Percentiles rank a stretch among this genome's conserved stretches.
These are phyloP conservation scores for Achlya hypogyna DNA, from an alignment of 352 stramenopile species.

Conservation along the genomic window DNA sequence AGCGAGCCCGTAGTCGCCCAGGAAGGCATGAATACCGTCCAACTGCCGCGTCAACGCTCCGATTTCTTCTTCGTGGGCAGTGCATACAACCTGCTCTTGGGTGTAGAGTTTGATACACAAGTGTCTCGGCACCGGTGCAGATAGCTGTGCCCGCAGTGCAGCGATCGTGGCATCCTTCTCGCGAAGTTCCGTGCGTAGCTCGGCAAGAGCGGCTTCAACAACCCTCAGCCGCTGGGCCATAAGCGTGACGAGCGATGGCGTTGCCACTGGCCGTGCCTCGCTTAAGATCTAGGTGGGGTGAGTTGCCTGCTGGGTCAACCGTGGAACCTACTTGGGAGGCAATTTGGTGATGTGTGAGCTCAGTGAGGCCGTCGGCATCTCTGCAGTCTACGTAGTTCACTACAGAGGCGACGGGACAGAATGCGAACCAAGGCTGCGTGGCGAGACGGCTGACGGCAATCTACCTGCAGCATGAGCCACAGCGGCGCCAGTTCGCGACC, in stretches of 20 bases:
- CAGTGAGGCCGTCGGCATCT: not conserved
- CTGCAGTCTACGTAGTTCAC: too few species aligned
- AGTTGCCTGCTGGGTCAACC: not conserved
- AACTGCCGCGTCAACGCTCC: constrained; percentile 16
- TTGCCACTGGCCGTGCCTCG: not conserved
- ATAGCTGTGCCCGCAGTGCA: not conserved
- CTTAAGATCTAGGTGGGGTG: not conserved
- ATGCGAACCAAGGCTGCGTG: too few species aligned
- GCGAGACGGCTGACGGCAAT: too few species aligned
- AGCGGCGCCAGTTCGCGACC: too few species aligned
- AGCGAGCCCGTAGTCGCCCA: constrained; percentile 33
- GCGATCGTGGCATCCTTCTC: not conserved
- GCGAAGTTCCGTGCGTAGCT: not conserved
- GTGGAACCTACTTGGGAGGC: not conserved
- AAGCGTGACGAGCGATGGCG: constrained; percentile 5
- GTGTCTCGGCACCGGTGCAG: not conserved
- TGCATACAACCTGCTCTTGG: too few species aligned
- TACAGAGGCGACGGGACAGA: too few species aligned
- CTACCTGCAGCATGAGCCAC: too few species aligned
- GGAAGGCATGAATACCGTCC: constrained; percentile 30
- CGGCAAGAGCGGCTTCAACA: constrained; percentile 5
- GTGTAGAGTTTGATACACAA: not conserved
- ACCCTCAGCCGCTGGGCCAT: constrained; percentile 10
- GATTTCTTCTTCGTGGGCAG: constrained; percentile 13
- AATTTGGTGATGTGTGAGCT: not conserved